Base-by-base conservation (phyloP, 345 rosid genomes). In the Eucalyptus tenuipes region DNA sequence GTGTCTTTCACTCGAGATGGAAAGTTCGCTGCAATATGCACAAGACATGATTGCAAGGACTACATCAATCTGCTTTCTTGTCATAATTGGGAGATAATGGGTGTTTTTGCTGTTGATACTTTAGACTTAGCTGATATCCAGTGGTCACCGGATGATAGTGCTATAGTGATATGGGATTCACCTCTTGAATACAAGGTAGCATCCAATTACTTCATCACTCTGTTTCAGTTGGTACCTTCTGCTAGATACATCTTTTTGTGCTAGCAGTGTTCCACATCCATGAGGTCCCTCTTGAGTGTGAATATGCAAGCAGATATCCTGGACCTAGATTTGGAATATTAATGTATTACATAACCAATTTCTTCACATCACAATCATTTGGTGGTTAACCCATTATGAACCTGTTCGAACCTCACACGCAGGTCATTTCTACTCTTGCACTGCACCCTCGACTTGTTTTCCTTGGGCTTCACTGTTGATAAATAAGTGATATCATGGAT, bases 71-170 rank as follows among this genome's bases (percentile, higher is more conserved):
- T 98, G 52, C 92, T 98, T 61, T 95, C 99, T 14, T 98, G 99
- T 91, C 94, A 94, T 55, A 91, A 97, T 3, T 98, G 99, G 99
- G 97, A 97, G 94, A 97, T 97, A 59, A 98, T 98, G 99, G 99
- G 99, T 86, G 92, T 91, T 86, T 98, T 97, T 84, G 93, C 96
- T 88, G 98, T 97, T 86, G 99, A 98, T 33, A 94, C 99, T 1
- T 88, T 97, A 90, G 99, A 98, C 52, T 93, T 98, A 94, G 98
- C 99, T 91, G 99, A 98, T 93, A 93, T 94, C 92, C 95, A 94
- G 91, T 98, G 98, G 98, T 98, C 99, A 24, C 98, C 99, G 3
- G 99, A 97, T 96, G 99, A 97, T 90, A 95, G 97, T 87, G 89
- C 98, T 88, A 92, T 97, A 75, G 95, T 97, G 48, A 91, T 95